These are phyloP conservation scores for Loxodes magnus DNA, from an alignment of 73 alveolate genomes.

Conservation along the genomic window DNA sequence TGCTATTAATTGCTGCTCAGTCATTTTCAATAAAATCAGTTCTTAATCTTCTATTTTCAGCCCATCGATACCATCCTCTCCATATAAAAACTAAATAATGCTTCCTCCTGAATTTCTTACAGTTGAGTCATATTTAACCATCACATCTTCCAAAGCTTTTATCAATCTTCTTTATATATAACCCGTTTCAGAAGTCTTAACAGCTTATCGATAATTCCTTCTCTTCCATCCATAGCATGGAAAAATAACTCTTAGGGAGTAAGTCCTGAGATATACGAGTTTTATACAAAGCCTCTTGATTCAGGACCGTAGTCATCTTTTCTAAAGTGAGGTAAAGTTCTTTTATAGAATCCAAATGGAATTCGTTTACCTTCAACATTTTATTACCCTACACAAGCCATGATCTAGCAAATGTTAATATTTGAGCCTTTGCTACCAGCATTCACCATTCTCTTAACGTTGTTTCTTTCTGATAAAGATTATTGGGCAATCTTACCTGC, in stretches of 20 bases:
- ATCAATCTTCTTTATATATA: conserved; percentile 96
- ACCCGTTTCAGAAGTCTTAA: conserved; percentile 99
- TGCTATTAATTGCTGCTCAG: conserved; percentile 54
- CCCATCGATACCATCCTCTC: conserved; percentile 99
- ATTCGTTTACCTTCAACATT: conserved; percentile 99
- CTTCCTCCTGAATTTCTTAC: conserved; percentile 95
- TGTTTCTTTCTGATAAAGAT: conserved; percentile 69
- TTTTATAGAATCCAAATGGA: conserved; percentile 88
- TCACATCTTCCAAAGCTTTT: conserved; percentile 98
- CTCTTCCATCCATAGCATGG: conserved; percentile 99
- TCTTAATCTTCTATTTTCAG: conserved; percentile 84
- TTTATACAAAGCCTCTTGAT: conserved; percentile 98
- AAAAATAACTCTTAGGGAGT: conserved; percentile 97
- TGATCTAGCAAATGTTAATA: conserved; percentile 89
- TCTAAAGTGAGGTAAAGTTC: conserved; percentile 98
- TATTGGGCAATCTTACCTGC: conserved; percentile 82
- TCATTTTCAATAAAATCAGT: conserved; percentile 65
- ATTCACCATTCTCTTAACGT: conserved; percentile 93
- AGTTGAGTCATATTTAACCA: conserved; percentile 98
- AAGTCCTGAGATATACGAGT: conserved; percentile 87
- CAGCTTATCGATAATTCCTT: conserved; percentile 99
- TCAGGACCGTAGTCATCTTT: conserved; percentile 99
- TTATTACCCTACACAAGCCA: conserved; percentile 99
- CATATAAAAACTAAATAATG: conserved; percentile 94
- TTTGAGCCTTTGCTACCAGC: conserved; percentile 94